Conservation (phyloP, 2,329 filamentous ascomycete genomes). For the Lizonia empirigonia region DNA sequence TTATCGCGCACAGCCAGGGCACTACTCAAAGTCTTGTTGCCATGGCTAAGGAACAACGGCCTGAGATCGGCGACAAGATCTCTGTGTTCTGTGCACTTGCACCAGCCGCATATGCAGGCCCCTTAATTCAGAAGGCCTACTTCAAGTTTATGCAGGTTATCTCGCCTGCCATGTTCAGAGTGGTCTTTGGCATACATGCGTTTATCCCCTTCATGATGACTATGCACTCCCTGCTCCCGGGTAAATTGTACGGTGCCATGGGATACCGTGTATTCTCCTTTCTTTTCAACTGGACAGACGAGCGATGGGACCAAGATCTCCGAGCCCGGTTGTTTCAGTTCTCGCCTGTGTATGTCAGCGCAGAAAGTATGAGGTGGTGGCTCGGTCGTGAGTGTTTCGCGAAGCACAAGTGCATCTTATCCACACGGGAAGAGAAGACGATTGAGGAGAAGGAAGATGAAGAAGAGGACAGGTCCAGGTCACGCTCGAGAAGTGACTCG, state of each 20-base stretch:
- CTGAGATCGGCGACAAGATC: slow-evolving; percentile 79
- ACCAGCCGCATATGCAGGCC: slow-evolving; percentile 87
- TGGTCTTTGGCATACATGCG: slow-evolving; percentile 88
- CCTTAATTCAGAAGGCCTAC: slow-evolving; percentile 82
- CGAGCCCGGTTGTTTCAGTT: slow-evolving; percentile 89
- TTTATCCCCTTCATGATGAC: slow-evolving; percentile 95
- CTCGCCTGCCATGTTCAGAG: slow-evolving; percentile 73
- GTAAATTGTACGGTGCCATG: slow-evolving; percentile 74
- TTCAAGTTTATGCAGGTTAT: slow-evolving; percentile 91
- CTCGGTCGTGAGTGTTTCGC: slow-evolving; percentile 85
- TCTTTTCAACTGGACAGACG: slow-evolving; percentile 86
- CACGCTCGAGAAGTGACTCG: slow-evolving; percentile 18
- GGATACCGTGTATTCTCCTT: slow-evolving; percentile 91
- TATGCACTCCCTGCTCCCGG: slow-evolving; percentile 71
- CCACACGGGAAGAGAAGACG: slow-evolving; percentile 72
- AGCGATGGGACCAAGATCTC: slow-evolving; percentile 80
- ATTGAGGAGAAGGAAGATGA: slow-evolving; percentile 62
- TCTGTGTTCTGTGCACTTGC: slow-evolving; percentile 91
- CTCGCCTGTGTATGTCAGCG: slow-evolving; percentile 85
- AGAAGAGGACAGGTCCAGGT: slow-evolving; percentile 35
- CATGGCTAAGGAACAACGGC: slow-evolving; percentile 85
- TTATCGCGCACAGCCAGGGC: slow-evolving; percentile 88
- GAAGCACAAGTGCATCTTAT: slow-evolving; percentile 83
- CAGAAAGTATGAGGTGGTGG: slow-evolving; percentile 96
- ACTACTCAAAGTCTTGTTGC: slow-evolving; percentile 89